These are phyloP conservation scores for Pisolithus tinctorius DNA, from an alignment of 768 basidiomycete species.

Conservation along the genomic window DNA sequence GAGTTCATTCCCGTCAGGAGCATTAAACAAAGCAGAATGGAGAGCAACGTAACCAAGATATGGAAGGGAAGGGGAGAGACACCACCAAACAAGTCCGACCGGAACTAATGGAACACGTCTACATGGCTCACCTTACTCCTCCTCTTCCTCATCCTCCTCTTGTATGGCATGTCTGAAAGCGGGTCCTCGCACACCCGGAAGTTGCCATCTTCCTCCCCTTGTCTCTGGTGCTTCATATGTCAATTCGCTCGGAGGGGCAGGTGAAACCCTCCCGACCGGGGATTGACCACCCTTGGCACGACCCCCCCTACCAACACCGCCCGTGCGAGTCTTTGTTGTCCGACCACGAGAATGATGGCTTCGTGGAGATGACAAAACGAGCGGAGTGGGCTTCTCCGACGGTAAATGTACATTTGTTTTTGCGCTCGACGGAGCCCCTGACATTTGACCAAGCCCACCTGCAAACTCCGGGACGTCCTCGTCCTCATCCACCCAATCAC, in stretches of 20 bases:
- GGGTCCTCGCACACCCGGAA: conserved; percentile 63
- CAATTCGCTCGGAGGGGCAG: conserved; percentile 45
- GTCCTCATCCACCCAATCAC: conserved; percentile 86
- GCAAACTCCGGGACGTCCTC: conserved; percentile 67
- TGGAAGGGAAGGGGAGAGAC: not conserved
- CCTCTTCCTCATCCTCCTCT: conserved; percentile 84
- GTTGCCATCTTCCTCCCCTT: conserved; percentile 56
- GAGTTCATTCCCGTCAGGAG: not conserved
- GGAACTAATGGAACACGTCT: not conserved
- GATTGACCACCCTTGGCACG: conserved; percentile 51
- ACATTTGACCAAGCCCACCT: conserved; percentile 68
- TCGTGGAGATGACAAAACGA: conserved; percentile 40
- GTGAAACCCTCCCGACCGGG: conserved; percentile 53
- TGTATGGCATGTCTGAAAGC: conserved; percentile 69
- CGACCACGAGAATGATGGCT: conserved; percentile 37
- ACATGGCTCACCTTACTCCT: conserved; percentile 35
- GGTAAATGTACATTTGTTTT: conserved; percentile 16
- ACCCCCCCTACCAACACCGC: conserved; percentile 23
- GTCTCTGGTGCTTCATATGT: conserved; percentile 42
- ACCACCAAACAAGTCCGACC: not conserved
- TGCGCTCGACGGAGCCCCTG: conserved; percentile 21
- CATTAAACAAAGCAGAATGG: not conserved
- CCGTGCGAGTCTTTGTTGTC: conserved; percentile 22
- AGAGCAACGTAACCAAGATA: not conserved
- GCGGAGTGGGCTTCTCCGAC: conserved; percentile 35